Evolutionary conservation across 2,329 filamentous ascomycete species (phyloP), one percentile per base, ranked within the genome.

Genomic region (Colletotrichum magnum): DNA sequence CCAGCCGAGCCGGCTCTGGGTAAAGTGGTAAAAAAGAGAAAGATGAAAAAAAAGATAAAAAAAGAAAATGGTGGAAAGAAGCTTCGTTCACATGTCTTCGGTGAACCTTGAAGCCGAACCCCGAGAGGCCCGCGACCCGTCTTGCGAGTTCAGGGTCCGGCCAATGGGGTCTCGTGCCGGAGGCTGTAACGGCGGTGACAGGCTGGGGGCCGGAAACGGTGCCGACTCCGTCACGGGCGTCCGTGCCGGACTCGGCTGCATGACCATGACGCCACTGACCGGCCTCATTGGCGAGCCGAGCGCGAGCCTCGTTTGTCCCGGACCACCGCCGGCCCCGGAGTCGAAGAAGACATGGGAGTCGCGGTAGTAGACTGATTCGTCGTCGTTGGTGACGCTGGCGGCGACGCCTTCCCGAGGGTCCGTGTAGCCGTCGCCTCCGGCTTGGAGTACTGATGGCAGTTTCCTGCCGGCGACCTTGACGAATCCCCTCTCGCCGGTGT

Each of bases 381-480:
- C 77, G 64, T 77, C 81, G 73, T 74, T 81, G 21, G 21, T 24
- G 74, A 51, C 73, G 71, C 53, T 76, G 36, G 47, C 24, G 53
- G 72, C 50, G 32, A 36, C 32, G 72, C 79, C 83, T 59, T 78
- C 77, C 5, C 79, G 77, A 9, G 81, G 84, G 68, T 88, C 88
- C 21, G 84, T 84, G 77, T 89, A 92, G 1, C 90, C 90, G 75
- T 92, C 89, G 6, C 89, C 90, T 15, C 90, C 89, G 54, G 83
- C 83, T 68, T 88, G 84, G 45, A 92, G 79, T 10, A 92, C 89
- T 2, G 90, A 89, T 4, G 88, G 87, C 65, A 92, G 77, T 74
- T 92, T 92, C 74, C 86, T 86, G 70, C 90, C 90, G 6, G 90
- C 90, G 2, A 92, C 86, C 36, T 89, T 87, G 71, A 90, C 87